These are phyloP conservation scores for Ceratobasidium sp. DNA, from an alignment of 1,284 basidiomycete species.

Conservation along the genomic window DNA sequence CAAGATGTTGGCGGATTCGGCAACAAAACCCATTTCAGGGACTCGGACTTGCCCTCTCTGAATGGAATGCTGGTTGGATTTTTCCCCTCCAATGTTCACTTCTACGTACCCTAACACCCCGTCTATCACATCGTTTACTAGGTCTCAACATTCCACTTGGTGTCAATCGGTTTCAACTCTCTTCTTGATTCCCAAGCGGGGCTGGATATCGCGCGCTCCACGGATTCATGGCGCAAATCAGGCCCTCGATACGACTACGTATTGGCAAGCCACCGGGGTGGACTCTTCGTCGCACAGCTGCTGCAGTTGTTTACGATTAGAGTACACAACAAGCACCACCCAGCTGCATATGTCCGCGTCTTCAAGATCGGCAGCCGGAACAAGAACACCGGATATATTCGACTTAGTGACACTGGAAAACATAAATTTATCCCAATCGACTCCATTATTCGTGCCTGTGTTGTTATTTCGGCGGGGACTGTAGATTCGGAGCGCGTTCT, in stretches of 20 bases:
- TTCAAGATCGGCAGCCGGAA: neutral
- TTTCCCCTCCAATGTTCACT: no score
- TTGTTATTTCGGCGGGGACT: neutral
- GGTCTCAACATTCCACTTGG: no score
- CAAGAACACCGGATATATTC: slow-evolving; percentile 1
- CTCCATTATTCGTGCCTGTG: slow-evolving; percentile 17
- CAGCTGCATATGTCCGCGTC: neutral
- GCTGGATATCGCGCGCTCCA: neutral
- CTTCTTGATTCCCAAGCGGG: no score
- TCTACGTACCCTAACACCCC: no score
- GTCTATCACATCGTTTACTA: no score
- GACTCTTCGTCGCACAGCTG: neutral
- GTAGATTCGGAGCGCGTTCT: neutral
- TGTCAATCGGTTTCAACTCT: no score
- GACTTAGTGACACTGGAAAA: neutral
- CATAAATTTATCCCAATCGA: slow-evolving; percentile 13
- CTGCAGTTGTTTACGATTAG: neutral
- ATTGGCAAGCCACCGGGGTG: neutral
- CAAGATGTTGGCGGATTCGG: neutral
- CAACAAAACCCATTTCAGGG: neutral
- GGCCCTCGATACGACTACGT: neutral
- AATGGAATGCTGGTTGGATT: neutral
- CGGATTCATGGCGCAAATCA: neutral
- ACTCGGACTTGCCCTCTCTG: neutral
- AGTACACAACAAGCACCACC: neutral